Evolutionary conservation across 2,329 filamentous ascomycete genomes (phyloP).

Genomic region (Fusarium musae): DNA sequence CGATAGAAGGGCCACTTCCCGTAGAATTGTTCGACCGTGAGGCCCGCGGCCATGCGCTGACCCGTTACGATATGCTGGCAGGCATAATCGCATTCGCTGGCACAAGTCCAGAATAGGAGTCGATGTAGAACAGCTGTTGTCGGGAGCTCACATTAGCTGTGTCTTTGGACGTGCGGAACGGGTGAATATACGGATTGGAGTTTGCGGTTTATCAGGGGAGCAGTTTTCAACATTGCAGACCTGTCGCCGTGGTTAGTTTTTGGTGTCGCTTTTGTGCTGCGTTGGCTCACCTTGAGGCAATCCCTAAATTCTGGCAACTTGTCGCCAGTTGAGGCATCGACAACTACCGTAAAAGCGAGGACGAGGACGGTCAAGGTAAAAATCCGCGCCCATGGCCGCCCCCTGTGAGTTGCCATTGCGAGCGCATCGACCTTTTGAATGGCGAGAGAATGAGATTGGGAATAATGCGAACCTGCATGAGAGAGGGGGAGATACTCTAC

Average conservation of each 20-base stretch:
- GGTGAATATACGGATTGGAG: slow-evolving; percentile 73
- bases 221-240: slow-evolving; percentile 87
- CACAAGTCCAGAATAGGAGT: slow-evolving; percentile 91
- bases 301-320: slow-evolving; percentile 85
- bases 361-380: slow-evolving; percentile 51
- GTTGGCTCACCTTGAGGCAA: slow-evolving; percentile 76
- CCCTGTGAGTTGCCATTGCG: slow-evolving; percentile 48
- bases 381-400: slow-evolving; percentile 48
- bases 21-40: slow-evolving; percentile 88
- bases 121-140: slow-evolving; percentile 80
- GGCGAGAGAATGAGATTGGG: slow-evolving; percentile 3
- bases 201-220: slow-evolving; percentile 65
- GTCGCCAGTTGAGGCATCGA: slow-evolving; percentile 82
- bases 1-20: slow-evolving; percentile 98
- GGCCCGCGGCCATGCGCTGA: slow-evolving; percentile 71
- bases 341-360: slow-evolving; percentile 56
- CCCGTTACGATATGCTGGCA: slow-evolving; percentile 94
- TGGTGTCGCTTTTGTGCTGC: neutral
- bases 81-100: slow-evolving; percentile 95
- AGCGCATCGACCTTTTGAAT: slow-evolving; percentile 45
- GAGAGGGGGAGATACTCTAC: slow-evolving; percentile 13
- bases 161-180: slow-evolving; percentile 13
- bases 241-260: slow-evolving; percentile 57
- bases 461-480: slow-evolving; percentile 14
- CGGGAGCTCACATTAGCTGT: slow-evolving; percentile 32